These are phyloP conservation scores for Bryopsis sp. DNA, from an alignment of 139 green algal species.

Conservation along the genomic window DNA sequence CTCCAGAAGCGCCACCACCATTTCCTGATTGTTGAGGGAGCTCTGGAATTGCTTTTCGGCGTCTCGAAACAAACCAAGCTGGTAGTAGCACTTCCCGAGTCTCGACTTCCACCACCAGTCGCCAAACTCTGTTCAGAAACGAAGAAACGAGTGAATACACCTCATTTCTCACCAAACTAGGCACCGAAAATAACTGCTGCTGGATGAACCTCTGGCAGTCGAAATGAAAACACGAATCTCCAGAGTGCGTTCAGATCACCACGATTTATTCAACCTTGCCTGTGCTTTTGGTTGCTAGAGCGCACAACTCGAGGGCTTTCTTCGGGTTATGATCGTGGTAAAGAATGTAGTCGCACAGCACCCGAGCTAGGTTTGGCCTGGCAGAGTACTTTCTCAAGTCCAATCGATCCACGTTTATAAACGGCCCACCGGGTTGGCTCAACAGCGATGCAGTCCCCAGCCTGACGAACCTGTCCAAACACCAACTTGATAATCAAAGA, in stretches of 20 bases:
- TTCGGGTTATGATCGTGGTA: constrained; percentile 76
- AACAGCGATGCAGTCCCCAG: constrained; percentile 61
- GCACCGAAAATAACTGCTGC: no score
- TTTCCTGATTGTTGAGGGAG: constrained; percentile 36
- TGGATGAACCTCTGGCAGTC: no score
- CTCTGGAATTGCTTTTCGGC: constrained; percentile 62
- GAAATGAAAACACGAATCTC: no score
- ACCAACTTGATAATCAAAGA: no score
- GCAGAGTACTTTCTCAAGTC: constrained; percentile 67
- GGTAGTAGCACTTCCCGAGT: constrained; percentile 73
- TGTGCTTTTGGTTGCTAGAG: constrained; percentile 30
- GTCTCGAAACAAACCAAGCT: constrained; percentile 66
- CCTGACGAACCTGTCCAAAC: constrained; percentile 61
- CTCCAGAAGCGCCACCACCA: constrained; percentile 46
- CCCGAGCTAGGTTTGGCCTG: constrained; percentile 43
- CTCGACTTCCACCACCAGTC: constrained; percentile 84
- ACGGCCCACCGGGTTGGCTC: constrained; percentile 47
- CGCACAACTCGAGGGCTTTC: constrained; percentile 55
- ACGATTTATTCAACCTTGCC: not conserved
- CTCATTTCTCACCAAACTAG: no score
- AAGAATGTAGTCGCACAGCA: constrained; percentile 72
- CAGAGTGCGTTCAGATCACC: not conserved
- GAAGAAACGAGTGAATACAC: no score
- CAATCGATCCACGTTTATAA: constrained; percentile 62
- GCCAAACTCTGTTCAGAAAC: constrained; percentile 24